Conservation (phyloP, 805 yeast species). For the Candida morakotiae region DNA sequence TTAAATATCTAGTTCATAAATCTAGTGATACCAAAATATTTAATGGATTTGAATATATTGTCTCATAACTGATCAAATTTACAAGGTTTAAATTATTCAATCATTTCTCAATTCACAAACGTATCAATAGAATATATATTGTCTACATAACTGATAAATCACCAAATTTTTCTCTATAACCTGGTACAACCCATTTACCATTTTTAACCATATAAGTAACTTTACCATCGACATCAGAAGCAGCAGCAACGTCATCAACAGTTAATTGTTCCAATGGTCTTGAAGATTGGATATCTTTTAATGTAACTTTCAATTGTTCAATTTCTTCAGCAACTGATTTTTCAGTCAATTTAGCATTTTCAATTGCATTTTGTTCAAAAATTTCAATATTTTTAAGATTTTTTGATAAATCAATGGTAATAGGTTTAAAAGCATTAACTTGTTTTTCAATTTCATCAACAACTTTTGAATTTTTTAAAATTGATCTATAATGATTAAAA, state of each 20-base stretch:
- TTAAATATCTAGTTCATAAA: constrained; percentile 12
- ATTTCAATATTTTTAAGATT: constrained; percentile 89
- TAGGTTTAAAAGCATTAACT: constrained; percentile 73
- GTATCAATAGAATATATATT: not conserved
- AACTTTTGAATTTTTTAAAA: constrained; percentile 76
- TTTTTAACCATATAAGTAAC: constrained; percentile 90
- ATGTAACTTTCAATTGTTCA: constrained; percentile 78
- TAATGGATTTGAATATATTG: too few relatives aligned
- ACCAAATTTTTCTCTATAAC: constrained; percentile 98
- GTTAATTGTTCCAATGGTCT: constrained; percentile 98
- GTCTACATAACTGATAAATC: constrained; percentile 84
- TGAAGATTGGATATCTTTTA: constrained; percentile 91
- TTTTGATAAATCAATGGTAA: constrained; percentile 79
- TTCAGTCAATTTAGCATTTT: constrained; percentile 93
- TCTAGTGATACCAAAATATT: not conserved
- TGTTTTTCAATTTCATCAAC: constrained; percentile 78
- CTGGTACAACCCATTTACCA: constrained; percentile 98
- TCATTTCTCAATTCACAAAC: too few relatives aligned
- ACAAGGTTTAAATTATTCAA: too few relatives aligned
- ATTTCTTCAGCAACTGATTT: constrained; percentile 82
- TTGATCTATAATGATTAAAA: constrained; percentile 72
- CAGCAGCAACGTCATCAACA: constrained; percentile 89
- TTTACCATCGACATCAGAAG: constrained; percentile 97
- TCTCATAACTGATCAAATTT: too few relatives aligned
- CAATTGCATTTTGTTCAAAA: constrained; percentile 92